Evolutionary conservation across 805 yeast species (phyloP), one percentile per base, ranked within the genome.

Genomic region (Teunomyces funiuensis): DNA sequence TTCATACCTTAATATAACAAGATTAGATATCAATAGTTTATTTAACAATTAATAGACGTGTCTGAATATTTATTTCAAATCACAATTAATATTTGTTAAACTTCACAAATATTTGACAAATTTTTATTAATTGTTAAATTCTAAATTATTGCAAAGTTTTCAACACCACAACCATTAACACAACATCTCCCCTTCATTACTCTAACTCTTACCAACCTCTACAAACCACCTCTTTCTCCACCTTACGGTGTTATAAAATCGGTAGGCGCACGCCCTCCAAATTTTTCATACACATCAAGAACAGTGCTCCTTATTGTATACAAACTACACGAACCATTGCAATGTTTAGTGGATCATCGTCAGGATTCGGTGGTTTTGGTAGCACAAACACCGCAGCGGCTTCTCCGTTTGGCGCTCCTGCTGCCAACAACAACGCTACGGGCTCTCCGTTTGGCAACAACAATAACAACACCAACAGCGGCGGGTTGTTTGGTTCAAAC

Each of bases 321-420:
- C 15, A 28, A 28, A 14, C 9, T 3, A 28, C 17, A 5, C 16
- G 16, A 28, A 28, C n/a, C 25, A 22, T 29, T 20, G 18, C 27
- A 33, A 68, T 77, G 81, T 77, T 77, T 65, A 79, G 80, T 36
- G 57, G 65, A 45, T 52, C 71, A 16, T 60, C 68, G 10, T 66
- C 77, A 36, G 82, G 82, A 14, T 77, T 77, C 55, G 81, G 81
- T 9, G 80, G 80, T 29, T 46, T 43, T 40, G 33, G 50, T 45
- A 42, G 48, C 33, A 29, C 53, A 15, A 51, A 46, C 30, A 51
- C 53, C 38, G 57, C 53, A 41, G 50, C 59, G 17, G 51, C 53
- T 4, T 61, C 76, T 3, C 66, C 71, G 3, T 66, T 69, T 56
- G 71, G 71, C 28, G 48, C 66, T 9, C 36, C 54, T 16, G 50